Evolutionary conservation across 805 yeast species (phyloP), one percentile per base, ranked within the genome.

Genomic region (Ogataea nonfermentans): DNA sequence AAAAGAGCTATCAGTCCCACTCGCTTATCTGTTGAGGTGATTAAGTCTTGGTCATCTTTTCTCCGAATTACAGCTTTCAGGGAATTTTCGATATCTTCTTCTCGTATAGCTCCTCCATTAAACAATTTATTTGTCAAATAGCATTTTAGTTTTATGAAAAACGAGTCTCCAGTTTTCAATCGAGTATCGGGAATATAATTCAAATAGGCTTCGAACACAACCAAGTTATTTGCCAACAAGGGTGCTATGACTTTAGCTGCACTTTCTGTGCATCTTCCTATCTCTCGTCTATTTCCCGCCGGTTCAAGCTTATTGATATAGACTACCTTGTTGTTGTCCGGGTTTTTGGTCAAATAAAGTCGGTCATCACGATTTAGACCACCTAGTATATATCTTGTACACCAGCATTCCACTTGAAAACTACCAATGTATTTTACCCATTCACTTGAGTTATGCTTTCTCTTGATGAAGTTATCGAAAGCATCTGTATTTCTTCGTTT

Each of bases 251-350:
- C 71, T 4, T 73, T 62, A 0, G 95, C 88, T 22, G 78, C 66
- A 35, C 78, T 84, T 47, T 82, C 89, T 0, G 86, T 81, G 1
- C 86, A 56, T 48, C 95, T 73, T 0, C 93, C 97, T 22, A 90
- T 67, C 55, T 86, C 95, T 43, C 84, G 37, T 8, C 29, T 24
- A 9, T 38, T 33, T 15, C 47, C 46, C 6, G 32, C 30, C 5
- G 47, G 32, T 22, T 55, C 59, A 13, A 29, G 8, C 25, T 24
- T 39, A 32, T 44, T 48, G 6, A 63, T 45, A 31, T 59, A 59
- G 4, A 62, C 60, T 9, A 56, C 49, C 25, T 55, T 44, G 25
- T 53, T 30, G 24, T 48, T 47, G 10, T 34, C 37, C 7, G 51
- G 45, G 6, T 44, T 52, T 17, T 52, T 55, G 8, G 47, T 31